Evolutionary conservation across 2,329 filamentous ascomycete genomes (phyloP), one percentile per base, ranked within the genome.

Genomic region (Bipolaris gigantea): DNA sequence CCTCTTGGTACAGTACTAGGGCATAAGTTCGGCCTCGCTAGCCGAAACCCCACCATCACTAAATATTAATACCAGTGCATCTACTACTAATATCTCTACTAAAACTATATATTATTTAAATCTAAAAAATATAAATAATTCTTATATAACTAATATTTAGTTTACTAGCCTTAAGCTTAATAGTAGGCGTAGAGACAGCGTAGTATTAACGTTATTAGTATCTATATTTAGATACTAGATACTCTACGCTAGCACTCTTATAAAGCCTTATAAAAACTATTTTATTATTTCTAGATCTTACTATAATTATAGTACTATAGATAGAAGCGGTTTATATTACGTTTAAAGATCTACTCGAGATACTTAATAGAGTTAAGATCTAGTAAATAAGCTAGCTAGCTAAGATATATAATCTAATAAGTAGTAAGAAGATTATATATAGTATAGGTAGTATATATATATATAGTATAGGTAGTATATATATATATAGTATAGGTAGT

Each of bases 311-410:
- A 40, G 34, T 68, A 48, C 19, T 65, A 55, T n/a, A 53, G 61
- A 40, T 60, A 51, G 11, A 60, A 36, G 25, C 60, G 39, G 30
- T 59, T 50, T 25, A 66, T 52, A 15, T 52, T 25, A 38, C 60
- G 53, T 50, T 71, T 70, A 5, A 70, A 51, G 1, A 35, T 13
- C 42, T 39, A 47, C 61, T 50, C 70, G 32, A 67, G 41, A 50
- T 70, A 51, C 48, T 72, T 56, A 56, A 72, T 71, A 18, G 57
- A 62, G 43, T 71, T 69, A 10, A 71, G 56, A 58, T 70, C 62
- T 30, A 59, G 62, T 42, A 38, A 58, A 33, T 66, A 68, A 3
- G 58, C 48, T 18, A 55, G 64, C 60, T 51, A 69, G 27, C 62
- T 36, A 9, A 67, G 54, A 3, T 57, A 18, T 6, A 19, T 15